Percentiles rank a stretch among this genome's conserved stretches.
Conservation (phyloP, 148 eudicot genomes). For the Chenopodium album region DNA sequence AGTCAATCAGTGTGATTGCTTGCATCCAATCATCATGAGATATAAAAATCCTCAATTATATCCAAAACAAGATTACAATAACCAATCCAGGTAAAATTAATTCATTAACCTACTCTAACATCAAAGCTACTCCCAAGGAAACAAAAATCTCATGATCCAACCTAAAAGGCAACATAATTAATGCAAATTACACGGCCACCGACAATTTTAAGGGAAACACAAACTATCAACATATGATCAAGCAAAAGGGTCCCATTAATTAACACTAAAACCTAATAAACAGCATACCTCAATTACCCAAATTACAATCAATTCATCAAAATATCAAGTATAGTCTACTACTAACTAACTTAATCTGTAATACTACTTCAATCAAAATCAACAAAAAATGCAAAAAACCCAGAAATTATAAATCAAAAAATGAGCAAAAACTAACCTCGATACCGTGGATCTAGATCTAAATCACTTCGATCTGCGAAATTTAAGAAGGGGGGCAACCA, state of each 20-base stretch:
- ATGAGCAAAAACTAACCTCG: constrained; percentile 39
- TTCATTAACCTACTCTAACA: constrained; percentile 3
- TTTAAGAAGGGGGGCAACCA: constrained; percentile 80
- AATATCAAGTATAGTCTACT: constrained; percentile 6
- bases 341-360: background rate
- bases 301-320: constrained; percentile 3
- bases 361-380: background rate
- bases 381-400: background rate
- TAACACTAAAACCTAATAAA: constrained; percentile 13
- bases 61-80: background rate
- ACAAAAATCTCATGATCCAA: constrained; percentile 16
- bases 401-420: background rate
- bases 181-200: constrained; percentile 31
- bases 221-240: constrained; percentile 9
- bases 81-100: background rate
- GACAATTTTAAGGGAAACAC: constrained; percentile 8
- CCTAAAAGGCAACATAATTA: constrained; percentile 20
- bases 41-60: background rate
- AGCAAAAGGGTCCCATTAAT: constrained; percentile 10
- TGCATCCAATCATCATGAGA: background rate
- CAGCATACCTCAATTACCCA: background rate
- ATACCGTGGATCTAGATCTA: constrained; percentile 73
- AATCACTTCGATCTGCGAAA: constrained; percentile 52
- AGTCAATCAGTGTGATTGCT: constrained; percentile 10
- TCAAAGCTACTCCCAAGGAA: background rate